Evolutionary conservation across 2,329 filamentous ascomycete genomes (phyloP).

Genomic region (Endocalyx cinctus): DNA sequence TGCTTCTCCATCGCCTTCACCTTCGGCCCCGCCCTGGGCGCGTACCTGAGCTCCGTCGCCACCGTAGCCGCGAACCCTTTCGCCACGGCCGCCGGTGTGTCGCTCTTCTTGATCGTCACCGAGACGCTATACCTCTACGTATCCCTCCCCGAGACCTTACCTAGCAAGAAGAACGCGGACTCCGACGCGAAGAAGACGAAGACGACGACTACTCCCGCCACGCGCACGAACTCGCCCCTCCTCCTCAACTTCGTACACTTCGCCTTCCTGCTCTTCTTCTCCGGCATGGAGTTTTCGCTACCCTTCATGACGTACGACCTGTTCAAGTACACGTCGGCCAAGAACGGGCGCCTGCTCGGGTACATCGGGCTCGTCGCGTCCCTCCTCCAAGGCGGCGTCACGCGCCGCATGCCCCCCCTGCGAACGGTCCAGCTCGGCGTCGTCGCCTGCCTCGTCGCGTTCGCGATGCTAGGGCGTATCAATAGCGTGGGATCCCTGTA

Average conservation of each 20-base stretch:
- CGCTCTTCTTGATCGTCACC: constrained; percentile 73
- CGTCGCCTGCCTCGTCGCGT: constrained; percentile 70
- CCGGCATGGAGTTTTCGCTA: constrained; percentile 94
- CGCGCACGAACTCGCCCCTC: constrained; percentile 75
- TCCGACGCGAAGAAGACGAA: constrained; percentile 15
- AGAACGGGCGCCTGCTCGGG: constrained; percentile 82
- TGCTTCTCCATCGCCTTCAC: constrained; percentile 98
- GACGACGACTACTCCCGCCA: constrained; percentile 22
- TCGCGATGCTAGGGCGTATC: constrained; percentile 71
- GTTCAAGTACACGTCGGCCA: constrained; percentile 73
- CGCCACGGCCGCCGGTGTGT: constrained; percentile 85
- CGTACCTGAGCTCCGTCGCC: constrained; percentile 73
- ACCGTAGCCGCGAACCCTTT: constrained; percentile 87
- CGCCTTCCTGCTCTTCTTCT: constrained; percentile 92
- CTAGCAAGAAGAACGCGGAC: constrained; percentile 41
- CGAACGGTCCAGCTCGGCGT: constrained; percentile 76
- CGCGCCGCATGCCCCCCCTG: constrained; percentile 77
- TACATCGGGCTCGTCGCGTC: constrained; percentile 89
- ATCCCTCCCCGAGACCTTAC: constrained; percentile 80
- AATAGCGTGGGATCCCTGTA: constrained; percentile 69
- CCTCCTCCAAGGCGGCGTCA: constrained; percentile 88
- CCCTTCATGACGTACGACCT: constrained; percentile 97
- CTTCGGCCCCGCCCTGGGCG: constrained; percentile 88
- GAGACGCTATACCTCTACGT: constrained; percentile 88
- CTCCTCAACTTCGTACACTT: constrained; percentile 84